A percentile compares a stretch with the other conserved stretches of the same genome.
phyloP scores from a whole-genome alignment of 257 asterid genomes.

The Apocynum venetum region DNA sequence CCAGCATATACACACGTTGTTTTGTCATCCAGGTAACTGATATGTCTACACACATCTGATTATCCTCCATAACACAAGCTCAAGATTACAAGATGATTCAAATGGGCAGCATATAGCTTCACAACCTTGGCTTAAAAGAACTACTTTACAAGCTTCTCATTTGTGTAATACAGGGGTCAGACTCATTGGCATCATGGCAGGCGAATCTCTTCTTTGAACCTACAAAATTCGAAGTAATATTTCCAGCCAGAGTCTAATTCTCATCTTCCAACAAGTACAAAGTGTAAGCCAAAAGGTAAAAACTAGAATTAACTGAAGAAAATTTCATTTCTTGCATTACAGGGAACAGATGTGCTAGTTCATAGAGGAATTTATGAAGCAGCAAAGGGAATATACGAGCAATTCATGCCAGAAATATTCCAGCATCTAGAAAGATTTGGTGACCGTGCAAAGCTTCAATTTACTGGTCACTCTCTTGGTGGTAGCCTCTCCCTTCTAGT shows the following conservation, averaged over 20 bases:
- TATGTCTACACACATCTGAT: too few relatives aligned
- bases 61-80: not conserved
- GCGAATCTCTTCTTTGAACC: conserved; percentile 92
- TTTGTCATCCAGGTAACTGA: conserved; percentile 70
- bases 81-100: not conserved
- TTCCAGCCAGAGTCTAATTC: not conserved
- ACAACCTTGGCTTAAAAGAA: not conserved
- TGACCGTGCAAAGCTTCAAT: conserved; percentile 64
- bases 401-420: conserved; percentile 70
- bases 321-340: conserved; percentile 21
- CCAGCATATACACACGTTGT: conserved; percentile 57
- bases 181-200: conserved; percentile 87
- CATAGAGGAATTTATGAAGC: conserved; percentile 96
- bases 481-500: conserved; percentile 93
- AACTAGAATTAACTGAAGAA: not conserved
- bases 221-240: conserved; percentile 63
- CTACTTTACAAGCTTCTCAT: conserved; percentile 10
- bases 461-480: conserved; percentile 90
- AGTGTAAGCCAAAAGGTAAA: not conserved
- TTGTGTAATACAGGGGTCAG: conserved; percentile 63
- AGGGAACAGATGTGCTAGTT: conserved; percentile 72
- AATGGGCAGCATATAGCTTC: too few relatives aligned
- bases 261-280: not conserved
- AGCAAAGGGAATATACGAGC: conserved; percentile 83
- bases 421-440: conserved; percentile 59